Conservation (phyloP, 352 stramenopile species). For the Phytophthora vignae region DNA sequence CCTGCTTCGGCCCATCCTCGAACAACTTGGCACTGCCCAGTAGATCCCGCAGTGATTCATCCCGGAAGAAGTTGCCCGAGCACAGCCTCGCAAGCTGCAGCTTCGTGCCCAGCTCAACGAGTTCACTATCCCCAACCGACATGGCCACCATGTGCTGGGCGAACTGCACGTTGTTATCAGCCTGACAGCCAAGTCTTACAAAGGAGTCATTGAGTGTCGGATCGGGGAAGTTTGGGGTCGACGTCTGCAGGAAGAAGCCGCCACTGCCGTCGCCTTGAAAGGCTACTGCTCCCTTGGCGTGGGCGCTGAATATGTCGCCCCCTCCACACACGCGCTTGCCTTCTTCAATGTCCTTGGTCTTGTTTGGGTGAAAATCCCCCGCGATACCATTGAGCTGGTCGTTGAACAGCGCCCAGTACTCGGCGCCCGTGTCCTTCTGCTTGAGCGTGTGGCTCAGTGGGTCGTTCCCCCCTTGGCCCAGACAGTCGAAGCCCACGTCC, state of each 20-base stretch:
- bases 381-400: conserved; percentile 83
- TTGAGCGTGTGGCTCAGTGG: conserved; percentile 78
- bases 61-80: conserved; percentile 71
- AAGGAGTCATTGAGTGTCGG: conserved; percentile 57
- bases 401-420: conserved; percentile 83
- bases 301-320: conserved; percentile 66
- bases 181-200: conserved; percentile 73
- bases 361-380: conserved; percentile 27
- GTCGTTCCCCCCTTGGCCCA: conserved; percentile 80
- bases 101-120: conserved; percentile 52
- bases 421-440: conserved; percentile 38
- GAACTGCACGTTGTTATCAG: conserved; percentile 83
- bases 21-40: conserved; percentile 51
- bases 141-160: conserved; percentile 76
- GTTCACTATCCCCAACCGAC: conserved; percentile 53
- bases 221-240: conserved; percentile 81
- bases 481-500: conserved; percentile 73
- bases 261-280: conserved; percentile 51
- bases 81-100: conserved; percentile 72
- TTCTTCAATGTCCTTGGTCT: neutral
- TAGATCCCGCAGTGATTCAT: conserved; percentile 42
- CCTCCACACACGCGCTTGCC: conserved; percentile 56
- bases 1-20: conserved; percentile 41
- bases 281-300: conserved; percentile 74
- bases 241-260: conserved; percentile 80